Evolutionary conservation across 2,329 filamentous ascomycete species (phyloP).

Genomic region (Pseudofabraea citricarpa): DNA sequence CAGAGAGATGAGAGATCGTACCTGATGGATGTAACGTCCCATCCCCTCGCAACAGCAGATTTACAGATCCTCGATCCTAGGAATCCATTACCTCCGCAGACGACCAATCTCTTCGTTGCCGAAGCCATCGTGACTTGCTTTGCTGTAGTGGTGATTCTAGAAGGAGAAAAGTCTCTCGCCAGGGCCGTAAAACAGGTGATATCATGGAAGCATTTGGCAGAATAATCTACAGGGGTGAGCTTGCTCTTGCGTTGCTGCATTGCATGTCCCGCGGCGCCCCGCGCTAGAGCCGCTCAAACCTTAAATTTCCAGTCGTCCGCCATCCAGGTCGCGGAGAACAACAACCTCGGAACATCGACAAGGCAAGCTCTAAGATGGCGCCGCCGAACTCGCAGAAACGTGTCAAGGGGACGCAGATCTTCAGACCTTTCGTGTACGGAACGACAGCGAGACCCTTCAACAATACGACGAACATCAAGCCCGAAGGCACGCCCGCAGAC

Average conservation of each 20-base stretch:
- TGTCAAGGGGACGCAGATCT: conserved; percentile 61
- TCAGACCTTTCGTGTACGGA: conserved; percentile 67
- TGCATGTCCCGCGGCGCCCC: no score
- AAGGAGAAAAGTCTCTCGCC: no score
- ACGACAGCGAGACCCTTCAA: conserved; percentile 77
- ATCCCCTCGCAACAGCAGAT: conserved; percentile 77
- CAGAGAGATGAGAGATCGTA: conserved; percentile 36
- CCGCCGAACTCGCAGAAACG: conserved; percentile 55
- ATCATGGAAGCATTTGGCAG: no score
- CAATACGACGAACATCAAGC: conserved; percentile 72
- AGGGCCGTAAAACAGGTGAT: background rate
- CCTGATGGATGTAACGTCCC: conserved; percentile 92
- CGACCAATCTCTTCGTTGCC: conserved; percentile 75
- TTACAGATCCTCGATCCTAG: conserved; percentile 87
- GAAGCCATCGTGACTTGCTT: conserved; percentile 13
- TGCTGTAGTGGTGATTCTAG: no score
- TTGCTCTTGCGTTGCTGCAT: no score
- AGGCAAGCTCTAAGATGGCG: conserved; percentile 50
- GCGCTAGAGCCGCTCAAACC: conserved; percentile 8
- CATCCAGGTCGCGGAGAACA: no score
- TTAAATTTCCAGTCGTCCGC: no score
- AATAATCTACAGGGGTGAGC: background rate
- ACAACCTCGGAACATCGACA: no score
- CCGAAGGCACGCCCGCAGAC: conserved; percentile 72
- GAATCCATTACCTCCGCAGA: conserved; percentile 93